A percentile compares a stretch with the other conserved stretches of the same genome.
Conservation (phyloP, 2,329 filamentous ascomycete genomes). For the Ustulina deusta region DNA sequence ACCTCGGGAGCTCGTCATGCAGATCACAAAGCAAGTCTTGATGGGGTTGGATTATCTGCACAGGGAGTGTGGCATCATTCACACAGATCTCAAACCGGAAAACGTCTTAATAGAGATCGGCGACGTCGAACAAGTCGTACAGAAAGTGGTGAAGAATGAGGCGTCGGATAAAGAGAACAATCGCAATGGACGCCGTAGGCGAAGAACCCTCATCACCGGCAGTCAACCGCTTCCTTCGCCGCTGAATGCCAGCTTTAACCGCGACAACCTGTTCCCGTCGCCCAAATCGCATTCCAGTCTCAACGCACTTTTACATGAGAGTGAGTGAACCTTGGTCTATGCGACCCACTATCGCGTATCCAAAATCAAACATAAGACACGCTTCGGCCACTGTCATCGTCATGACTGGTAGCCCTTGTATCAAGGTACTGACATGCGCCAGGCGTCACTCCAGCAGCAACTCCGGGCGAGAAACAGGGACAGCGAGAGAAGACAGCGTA, state of each 20-base stretch:
- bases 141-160: slow-evolving; percentile 91
- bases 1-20: slow-evolving; percentile 95
- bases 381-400: background rate
- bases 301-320: slow-evolving; percentile 85
- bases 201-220: slow-evolving; percentile 94
- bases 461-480: slow-evolving; percentile 75
- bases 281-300: slow-evolving; percentile 79
- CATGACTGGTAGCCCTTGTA: background rate
- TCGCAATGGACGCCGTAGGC: slow-evolving; percentile 87
- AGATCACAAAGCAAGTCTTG: slow-evolving; percentile 98
- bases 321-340: slow-evolving; percentile 58
- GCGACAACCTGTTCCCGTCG: slow-evolving; percentile 75
- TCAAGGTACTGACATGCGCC: slow-evolving; percentile 44
- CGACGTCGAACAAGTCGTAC: slow-evolving; percentile 98
- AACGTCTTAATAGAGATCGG: slow-evolving; percentile 99
- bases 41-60: slow-evolving; percentile 96
- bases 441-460: slow-evolving; percentile 61
- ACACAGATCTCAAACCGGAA: slow-evolving; percentile 97
- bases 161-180: slow-evolving; percentile 83
- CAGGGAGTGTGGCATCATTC: slow-evolving; percentile 97
- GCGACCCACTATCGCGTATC: background rate
- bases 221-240: slow-evolving; percentile 96
- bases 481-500: slow-evolving; percentile 95
- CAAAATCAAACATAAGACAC: background rate
- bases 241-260: slow-evolving; percentile 90